Evolutionary conservation across 352 stramenopile species (phyloP).

Genomic region (Phytophthora colocasiae): DNA sequence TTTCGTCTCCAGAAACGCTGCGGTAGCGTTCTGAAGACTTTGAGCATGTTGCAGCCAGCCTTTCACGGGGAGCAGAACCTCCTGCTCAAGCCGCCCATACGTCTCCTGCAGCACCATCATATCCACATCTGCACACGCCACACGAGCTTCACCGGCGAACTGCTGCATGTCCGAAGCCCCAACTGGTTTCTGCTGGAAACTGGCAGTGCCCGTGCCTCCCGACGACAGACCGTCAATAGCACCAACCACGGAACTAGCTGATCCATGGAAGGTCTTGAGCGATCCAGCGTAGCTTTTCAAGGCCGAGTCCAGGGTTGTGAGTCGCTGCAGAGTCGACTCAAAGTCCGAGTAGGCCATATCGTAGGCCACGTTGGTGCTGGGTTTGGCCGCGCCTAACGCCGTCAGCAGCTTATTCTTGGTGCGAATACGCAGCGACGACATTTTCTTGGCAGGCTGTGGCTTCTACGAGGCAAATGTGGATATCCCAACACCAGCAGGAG

Average conservation of each 20-base stretch:
- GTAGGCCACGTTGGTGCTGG: slow-evolving; percentile 84
- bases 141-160: slow-evolving; percentile 66
- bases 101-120: slow-evolving; percentile 60
- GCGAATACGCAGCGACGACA: slow-evolving; percentile 80
- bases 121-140: slow-evolving; percentile 66
- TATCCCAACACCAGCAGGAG: too few species aligned
- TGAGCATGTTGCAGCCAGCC: slow-evolving; percentile 64
- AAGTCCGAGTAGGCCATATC: slow-evolving; percentile 70
- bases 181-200: slow-evolving; percentile 31
- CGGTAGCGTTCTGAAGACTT: slow-evolving; percentile 54
- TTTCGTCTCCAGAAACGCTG: slow-evolving; percentile 70
- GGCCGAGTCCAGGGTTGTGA: slow-evolving; percentile 56
- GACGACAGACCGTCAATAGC: slow-evolving; percentile 60
- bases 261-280: slow-evolving; percentile 65
- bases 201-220: slow-evolving; percentile 29
- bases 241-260: slow-evolving; percentile 58
- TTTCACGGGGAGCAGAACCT: slow-evolving; percentile 60
- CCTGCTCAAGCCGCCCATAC: slow-evolving; percentile 61
- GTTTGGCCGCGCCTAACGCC: slow-evolving; percentile 70
- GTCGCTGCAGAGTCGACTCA: slow-evolving; percentile 55
- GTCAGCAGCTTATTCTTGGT: slow-evolving; percentile 84
- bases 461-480: slow-evolving; percentile 1
- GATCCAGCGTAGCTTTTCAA: slow-evolving; percentile 66
- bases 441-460: slow-evolving; percentile 20
- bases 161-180: slow-evolving; percentile 69